Conservation (phyloP, 1,284 basidiomycete genomes). For the Fistulina hepatica region DNA sequence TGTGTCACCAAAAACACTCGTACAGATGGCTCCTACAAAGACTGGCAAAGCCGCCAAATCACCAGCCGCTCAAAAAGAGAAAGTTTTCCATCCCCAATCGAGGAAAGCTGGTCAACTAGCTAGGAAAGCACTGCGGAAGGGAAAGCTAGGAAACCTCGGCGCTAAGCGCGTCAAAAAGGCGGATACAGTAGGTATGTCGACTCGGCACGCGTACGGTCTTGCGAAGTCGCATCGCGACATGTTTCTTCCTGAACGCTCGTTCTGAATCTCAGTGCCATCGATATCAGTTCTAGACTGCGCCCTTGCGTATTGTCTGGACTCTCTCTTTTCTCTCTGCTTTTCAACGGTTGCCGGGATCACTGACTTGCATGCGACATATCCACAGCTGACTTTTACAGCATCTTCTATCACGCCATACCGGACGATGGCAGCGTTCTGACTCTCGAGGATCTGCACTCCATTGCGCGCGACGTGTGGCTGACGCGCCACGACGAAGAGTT, state of each 20-base stretch:
- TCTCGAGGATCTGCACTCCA: constrained; percentile 55
- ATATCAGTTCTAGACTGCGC: too few relatives aligned
- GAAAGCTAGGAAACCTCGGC: constrained; percentile 51
- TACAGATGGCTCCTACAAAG: too few relatives aligned
- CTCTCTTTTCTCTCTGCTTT: constrained; percentile 3
- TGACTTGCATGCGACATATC: too few relatives aligned
- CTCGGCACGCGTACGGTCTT: too few relatives aligned
- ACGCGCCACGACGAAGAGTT: constrained; percentile 62
- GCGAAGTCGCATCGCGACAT: too few relatives aligned
- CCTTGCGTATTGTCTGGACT: too few relatives aligned
- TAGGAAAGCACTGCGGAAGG: constrained; percentile 60
- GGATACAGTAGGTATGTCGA: constrained; percentile 37
- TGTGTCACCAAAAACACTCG: too few relatives aligned
- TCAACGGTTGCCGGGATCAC: constrained; percentile 4
- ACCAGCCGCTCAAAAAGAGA: too few relatives aligned
- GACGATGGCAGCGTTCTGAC: constrained; percentile 50
- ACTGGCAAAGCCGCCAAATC: too few relatives aligned
- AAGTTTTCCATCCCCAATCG: constrained; percentile 70
- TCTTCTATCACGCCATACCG: constrained; percentile 72
- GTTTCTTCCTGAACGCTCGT: too few relatives aligned
- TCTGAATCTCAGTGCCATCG: too few relatives aligned
- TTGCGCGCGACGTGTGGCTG: constrained; percentile 67
- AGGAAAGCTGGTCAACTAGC: constrained; percentile 74
- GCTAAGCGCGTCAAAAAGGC: constrained; percentile 48
- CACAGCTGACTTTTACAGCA: constrained; percentile 66